Base-by-base conservation (phyloP, 495 filamentous ascomycete species). In the Aspergillus cristatus region DNA sequence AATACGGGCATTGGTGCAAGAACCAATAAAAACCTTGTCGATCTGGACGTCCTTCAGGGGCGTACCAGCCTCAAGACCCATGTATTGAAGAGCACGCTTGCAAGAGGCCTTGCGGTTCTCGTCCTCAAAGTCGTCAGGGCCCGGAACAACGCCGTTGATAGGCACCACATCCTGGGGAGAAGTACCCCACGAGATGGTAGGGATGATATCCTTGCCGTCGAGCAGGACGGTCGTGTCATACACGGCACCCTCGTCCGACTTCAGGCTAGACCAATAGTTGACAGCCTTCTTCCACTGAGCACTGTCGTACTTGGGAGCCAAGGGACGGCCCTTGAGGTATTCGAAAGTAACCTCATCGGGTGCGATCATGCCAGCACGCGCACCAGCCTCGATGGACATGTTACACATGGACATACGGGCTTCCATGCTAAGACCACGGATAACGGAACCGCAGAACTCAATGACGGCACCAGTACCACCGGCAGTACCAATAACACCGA, bases 391-490 rank as follows among this genome's bases (percentile, higher is more conserved):
- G 55, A 97, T 96, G n/a, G 90, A 87, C 91, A 98, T 98, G 69
- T 98, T 98, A 66, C 91, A 97, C 56, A 98, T 91, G 39, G 86
- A 94, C 90, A 98, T 97, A 51, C 91, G 81, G 26, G 91, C 91
- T 58, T 98, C 91, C 77, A 98, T 95, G 64, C 86, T 94, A 48
- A 98, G 70, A 28, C 62, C 63, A 44, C 85, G 76, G 54, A 98
- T 95, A 37, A 89, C 86, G 35, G 86, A 93, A 35, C 91, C 91
- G 49, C 86, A 93, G 73, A 83, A 98, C 68, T 98, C 91, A 49
- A 98, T 94, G 42, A 98, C 91, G 35, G 84, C 78, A 48, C 89
- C 89, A 31, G 78, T 98, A 37, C 91, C 91, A 60, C 90, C 91
- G 34, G 91, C 91, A 30, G 91, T 97, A 45, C 91, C 91, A 49